phyloP scores from a whole-genome alignment of 768 basidiomycete species.

The Lepiota venenata region DNA sequence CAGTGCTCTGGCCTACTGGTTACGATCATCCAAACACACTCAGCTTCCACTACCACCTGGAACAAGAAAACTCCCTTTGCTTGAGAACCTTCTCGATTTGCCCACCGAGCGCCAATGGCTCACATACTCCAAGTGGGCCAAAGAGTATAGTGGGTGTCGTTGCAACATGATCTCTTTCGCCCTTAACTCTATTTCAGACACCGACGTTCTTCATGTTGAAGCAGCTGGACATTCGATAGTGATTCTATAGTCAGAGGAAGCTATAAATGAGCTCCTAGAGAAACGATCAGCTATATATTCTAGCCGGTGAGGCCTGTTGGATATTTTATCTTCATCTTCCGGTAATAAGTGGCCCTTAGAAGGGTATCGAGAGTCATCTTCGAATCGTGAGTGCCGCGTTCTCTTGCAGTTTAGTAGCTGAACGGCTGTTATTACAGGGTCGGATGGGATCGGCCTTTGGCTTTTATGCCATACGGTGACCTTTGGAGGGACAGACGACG shows the following conservation, averaged over 20 bases:
- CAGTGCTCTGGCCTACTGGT: background rate
- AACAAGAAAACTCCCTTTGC: conserved; percentile 36
- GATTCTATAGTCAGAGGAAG: conserved; percentile 27
- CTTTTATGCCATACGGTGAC: background rate
- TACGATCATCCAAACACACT: conserved; percentile 7
- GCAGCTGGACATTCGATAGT: conserved; percentile 15
- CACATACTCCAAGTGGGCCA: conserved; percentile 36
- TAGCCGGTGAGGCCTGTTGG: conserved; percentile 25
- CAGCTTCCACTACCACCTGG: conserved; percentile 33
- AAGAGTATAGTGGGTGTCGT: conserved; percentile 30
- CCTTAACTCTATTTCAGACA: background rate
- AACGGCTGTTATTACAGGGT: too few relatives aligned
- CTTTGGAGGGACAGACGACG: background rate
- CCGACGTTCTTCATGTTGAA: conserved; percentile 3
- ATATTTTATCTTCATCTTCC: conserved; percentile 16
- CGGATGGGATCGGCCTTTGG: background rate
- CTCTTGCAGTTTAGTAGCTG: background rate
- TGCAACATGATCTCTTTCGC: background rate
- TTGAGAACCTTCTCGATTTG: conserved; percentile 42
- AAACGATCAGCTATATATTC: conserved; percentile 44
- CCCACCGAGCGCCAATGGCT: conserved; percentile 39
- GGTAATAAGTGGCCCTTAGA: background rate
- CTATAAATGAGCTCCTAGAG: conserved; percentile 39
- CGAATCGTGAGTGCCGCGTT: conserved; percentile 9
- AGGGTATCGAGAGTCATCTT: conserved; percentile 2